A percentile compares a stretch with the other conserved stretches of the same genome.
These are phyloP conservation scores for Leccinum incarnatum DNA, from an alignment of 768 basidiomycete species.

Conservation along the genomic window DNA sequence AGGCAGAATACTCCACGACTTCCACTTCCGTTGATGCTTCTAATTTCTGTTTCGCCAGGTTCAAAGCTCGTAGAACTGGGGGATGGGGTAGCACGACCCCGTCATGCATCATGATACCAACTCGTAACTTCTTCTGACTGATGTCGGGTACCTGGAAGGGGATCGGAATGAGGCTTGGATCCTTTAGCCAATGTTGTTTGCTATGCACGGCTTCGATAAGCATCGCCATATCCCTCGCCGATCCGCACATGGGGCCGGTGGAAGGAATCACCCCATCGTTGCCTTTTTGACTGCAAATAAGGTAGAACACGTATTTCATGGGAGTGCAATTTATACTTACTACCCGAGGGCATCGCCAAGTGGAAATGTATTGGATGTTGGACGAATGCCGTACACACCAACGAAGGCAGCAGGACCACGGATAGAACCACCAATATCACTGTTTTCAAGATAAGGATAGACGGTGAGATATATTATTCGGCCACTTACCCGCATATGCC, in stretches of 20 bases:
- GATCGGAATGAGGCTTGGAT: constrained; percentile 35
- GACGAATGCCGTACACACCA: constrained; percentile 42
- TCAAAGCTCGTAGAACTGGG: constrained; percentile 41
- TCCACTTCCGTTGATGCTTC: constrained; percentile 32
- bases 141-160: constrained; percentile 24
- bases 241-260: constrained; percentile 27
- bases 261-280: constrained; percentile 13
- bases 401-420: constrained; percentile 37
- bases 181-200: constrained; percentile 40
- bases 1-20: constrained; percentile 36
- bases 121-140: constrained; percentile 27
- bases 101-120: constrained; percentile 35
- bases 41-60: constrained; percentile 36
- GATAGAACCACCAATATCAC: constrained; percentile 37
- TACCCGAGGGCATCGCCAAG: constrained; percentile 6
- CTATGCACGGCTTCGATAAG: constrained; percentile 24
- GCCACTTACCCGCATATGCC: constrained; percentile 39
- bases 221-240: constrained; percentile 26
- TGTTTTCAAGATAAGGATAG: constrained; percentile 4
- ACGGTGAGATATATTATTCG: constrained; percentile 6
- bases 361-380: constrained; percentile 34
- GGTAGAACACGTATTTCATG: constrained; percentile 7
- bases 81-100: constrained; percentile 39
- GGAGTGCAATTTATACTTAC: constrained; percentile 13
- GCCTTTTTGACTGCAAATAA: constrained; percentile 23